Conservation (phyloP, 2,329 filamentous ascomycete genomes). For the Epichloe elymi region DNA sequence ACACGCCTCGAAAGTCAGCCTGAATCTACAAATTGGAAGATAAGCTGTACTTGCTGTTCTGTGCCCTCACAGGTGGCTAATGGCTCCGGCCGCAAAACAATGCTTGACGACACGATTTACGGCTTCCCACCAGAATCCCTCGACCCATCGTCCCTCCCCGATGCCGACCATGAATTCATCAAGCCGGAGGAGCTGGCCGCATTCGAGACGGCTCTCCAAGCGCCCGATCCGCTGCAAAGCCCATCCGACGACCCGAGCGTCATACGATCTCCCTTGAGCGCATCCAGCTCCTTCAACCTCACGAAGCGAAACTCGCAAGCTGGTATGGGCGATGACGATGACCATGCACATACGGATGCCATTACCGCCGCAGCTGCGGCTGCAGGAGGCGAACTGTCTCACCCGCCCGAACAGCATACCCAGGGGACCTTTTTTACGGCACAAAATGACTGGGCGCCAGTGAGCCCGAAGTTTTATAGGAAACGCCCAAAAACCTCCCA, state of each 20-base stretch:
- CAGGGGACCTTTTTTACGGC: slow-evolving; percentile 62
- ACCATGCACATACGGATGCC: slow-evolving; percentile 21
- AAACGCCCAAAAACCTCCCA: slow-evolving; percentile 24
- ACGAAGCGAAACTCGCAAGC: slow-evolving; percentile 28
- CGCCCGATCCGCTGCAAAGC: slow-evolving; percentile 60
- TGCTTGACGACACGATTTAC: slow-evolving; percentile 24
- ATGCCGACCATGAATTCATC: slow-evolving; percentile 68
- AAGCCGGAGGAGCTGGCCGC: slow-evolving; percentile 56
- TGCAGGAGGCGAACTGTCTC: slow-evolving; percentile 23
- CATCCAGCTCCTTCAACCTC: slow-evolving; percentile 25
- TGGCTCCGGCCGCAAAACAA: slow-evolving; percentile 7
- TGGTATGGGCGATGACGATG: slow-evolving; percentile 16
- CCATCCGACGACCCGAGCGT: slow-evolving; percentile 37
- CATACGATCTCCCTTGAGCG: slow-evolving; percentile 28
- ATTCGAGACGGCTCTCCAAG: slow-evolving; percentile 71
- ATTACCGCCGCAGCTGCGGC: slow-evolving; percentile 26
- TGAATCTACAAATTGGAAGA: background rate
- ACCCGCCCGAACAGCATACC: slow-evolving; percentile 11
- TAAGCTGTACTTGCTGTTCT: background rate
- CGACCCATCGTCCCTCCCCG: slow-evolving; percentile 60
- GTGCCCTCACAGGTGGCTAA: background rate
- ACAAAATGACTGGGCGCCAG: slow-evolving; percentile 89
- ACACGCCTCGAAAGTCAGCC: too few species aligned
- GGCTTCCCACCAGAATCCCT: slow-evolving; percentile 52
- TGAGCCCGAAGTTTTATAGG: slow-evolving; percentile 55